Base-by-base conservation (phyloP, 306 rosid species). In the Mimosa bimucronata region DNA sequence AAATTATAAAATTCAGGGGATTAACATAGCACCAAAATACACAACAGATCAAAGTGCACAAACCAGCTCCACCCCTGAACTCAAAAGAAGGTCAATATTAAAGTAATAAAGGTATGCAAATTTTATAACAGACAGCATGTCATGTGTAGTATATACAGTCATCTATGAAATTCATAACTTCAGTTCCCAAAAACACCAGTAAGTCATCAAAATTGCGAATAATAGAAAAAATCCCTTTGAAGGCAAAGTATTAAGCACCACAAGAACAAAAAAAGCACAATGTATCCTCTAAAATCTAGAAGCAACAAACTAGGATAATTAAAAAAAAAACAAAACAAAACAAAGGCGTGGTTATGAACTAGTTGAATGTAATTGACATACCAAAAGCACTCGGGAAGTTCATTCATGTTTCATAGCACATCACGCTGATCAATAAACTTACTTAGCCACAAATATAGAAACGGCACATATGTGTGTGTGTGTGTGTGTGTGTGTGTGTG, bases 321-420 rank as follows among this genome's bases (percentile, higher is more conserved):
- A n/a, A n/a, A n/a, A n/a, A 37, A 70, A 18, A 66, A 37, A 73
- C 48, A 40, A 79, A 67, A 72, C n/a, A n/a, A n/a, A n/a, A 58
- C 45, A 65, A 55, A 55, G 67, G 41, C 44, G 12, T 77, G 21
- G 15, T 50, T 53, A 19, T 44, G 77, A 72, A 45, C 68, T 48
- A 15, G 40, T 58, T n/a, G 10, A 23, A 62, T n/a, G 30, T 15
- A 45, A 10, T 25, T 68, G 52, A 58, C 61, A 67, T 19, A 67
- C 23, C 25, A 38, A 4, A 30, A 70, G 26, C 12, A 68, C 11
- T 21, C 44, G 69, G 6, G 42, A 66, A 68, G 69, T 21, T 62
- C 58, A 52, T 16, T 52, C 60, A 42, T 3, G 30, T 41, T 12
- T 62, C 73, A 52, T 14, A 29, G 52, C 75, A 62, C n/a, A 71